phyloP scores from a whole-genome alignment of 345 rosid genomes.

The Eucalyptus lansdowneana region DNA sequence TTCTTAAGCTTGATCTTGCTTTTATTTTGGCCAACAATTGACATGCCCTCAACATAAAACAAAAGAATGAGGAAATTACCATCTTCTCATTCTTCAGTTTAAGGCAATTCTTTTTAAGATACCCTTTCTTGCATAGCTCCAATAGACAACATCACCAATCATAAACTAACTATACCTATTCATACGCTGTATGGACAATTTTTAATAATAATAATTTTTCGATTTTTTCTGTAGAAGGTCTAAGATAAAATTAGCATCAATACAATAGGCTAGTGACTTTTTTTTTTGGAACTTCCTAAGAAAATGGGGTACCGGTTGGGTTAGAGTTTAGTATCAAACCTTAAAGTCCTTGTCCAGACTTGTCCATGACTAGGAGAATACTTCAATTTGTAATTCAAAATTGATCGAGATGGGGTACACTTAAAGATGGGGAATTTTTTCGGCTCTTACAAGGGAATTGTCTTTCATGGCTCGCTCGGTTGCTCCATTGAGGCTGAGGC shows the following conservation, averaged over 20 bases:
- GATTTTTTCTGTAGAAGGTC: fast-evolving
- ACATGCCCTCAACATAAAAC: too few relatives aligned
- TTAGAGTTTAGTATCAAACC: not conserved
- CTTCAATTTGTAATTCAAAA: not conserved
- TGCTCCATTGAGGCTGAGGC: not conserved
- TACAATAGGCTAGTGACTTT: fast-evolving
- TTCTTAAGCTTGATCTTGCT: too few relatives aligned
- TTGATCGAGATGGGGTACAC: not conserved
- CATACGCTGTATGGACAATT: fast-evolving
- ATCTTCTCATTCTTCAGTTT: too few relatives aligned
- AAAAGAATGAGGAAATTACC: too few relatives aligned
- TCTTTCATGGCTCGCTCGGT: not conserved
- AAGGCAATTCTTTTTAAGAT: too few relatives aligned
- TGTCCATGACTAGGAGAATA: not conserved
- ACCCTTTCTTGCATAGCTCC: fast-evolving
- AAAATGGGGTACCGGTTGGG: not conserved
- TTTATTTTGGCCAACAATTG: too few relatives aligned
- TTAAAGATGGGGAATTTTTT: not conserved
- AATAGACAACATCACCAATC: fast-evolving
- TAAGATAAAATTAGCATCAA: too few relatives aligned
- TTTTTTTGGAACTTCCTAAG: too few relatives aligned
- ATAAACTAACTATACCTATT: fast-evolving
- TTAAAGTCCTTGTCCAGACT: not conserved
- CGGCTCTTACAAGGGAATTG: not conserved
- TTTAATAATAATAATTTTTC: too few relatives aligned